phyloP scores from a whole-genome alignment of 192 early-diverging fungal species.

The Backusella mclennaniae region DNA sequence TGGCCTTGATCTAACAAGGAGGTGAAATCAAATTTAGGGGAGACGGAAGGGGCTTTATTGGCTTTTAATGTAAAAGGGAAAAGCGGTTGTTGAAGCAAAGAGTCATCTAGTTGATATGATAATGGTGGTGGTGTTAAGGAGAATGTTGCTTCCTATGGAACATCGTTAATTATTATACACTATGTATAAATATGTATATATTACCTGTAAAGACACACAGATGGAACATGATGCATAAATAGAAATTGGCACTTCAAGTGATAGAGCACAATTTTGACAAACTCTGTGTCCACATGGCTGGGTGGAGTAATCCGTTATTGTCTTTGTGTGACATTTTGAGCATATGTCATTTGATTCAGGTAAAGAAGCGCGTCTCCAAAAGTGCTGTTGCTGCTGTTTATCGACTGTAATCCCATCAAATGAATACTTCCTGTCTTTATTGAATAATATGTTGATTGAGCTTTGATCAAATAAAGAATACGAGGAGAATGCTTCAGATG shows the following conservation, averaged over 20 bases:
- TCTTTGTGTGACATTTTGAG: background rate
- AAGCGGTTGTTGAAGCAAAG: background rate
- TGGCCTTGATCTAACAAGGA: background rate
- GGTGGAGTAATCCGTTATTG: background rate
- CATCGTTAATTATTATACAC: background rate
- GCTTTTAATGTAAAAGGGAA: background rate
- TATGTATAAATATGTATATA: background rate
- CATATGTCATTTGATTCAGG: background rate
- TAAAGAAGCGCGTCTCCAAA: conserved; percentile 9
- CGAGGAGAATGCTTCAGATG: background rate
- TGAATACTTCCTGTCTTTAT: background rate
- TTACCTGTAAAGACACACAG: conserved; percentile 9
- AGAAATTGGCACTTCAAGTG: background rate
- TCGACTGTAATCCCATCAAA: background rate
- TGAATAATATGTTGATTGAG: background rate
- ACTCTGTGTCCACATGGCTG: background rate
- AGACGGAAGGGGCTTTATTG: background rate
- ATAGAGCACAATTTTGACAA: background rate
- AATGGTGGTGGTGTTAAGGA: background rate
- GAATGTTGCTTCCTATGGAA: background rate
- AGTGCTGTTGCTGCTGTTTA: background rate
- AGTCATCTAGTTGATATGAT: background rate
- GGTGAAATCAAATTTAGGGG: background rate
- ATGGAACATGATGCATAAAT: conserved; percentile 8
- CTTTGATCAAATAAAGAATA: background rate